Conservation (phyloP, 2,329 filamentous ascomycete genomes). For the Xylariaceae sp. region DNA sequence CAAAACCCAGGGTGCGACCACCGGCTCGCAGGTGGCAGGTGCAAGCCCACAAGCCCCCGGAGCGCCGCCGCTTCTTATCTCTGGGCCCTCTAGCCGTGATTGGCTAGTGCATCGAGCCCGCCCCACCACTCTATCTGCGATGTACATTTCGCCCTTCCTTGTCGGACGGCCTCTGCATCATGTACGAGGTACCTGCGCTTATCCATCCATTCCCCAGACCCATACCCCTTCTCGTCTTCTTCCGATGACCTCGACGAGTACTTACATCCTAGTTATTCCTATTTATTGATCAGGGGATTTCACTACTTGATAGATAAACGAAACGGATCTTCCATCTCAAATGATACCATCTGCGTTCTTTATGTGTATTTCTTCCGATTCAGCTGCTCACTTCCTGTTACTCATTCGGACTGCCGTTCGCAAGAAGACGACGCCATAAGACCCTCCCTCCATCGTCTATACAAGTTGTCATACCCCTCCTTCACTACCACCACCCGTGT, state of each 20-base stretch:
- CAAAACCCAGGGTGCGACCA: background rate
- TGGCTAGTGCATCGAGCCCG: background rate
- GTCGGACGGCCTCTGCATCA: background rate
- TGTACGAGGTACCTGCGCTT: background rate
- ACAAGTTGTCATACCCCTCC: background rate
- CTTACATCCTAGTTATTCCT: background rate
- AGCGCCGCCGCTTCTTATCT: background rate
- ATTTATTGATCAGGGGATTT: background rate
- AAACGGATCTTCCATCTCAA: background rate
- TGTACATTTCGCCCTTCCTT: background rate
- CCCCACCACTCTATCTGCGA: background rate
- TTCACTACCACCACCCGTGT: constrained; percentile 6
- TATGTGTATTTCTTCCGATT: background rate
- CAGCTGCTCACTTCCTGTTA: background rate
- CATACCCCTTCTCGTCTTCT: background rate
- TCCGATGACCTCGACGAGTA: background rate
- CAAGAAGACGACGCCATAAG: too few relatives aligned
- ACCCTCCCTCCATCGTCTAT: too few relatives aligned
- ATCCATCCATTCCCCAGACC: too few relatives aligned
- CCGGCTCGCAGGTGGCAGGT: background rate
- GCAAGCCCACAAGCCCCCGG: background rate
- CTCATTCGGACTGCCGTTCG: background rate
- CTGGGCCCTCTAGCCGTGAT: background rate
- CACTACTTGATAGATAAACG: background rate
- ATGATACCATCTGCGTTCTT: constrained; percentile 8